phyloP scores from a whole-genome alignment of 2,329 filamentous ascomycete genomes.

The Emergomyces africanus region DNA sequence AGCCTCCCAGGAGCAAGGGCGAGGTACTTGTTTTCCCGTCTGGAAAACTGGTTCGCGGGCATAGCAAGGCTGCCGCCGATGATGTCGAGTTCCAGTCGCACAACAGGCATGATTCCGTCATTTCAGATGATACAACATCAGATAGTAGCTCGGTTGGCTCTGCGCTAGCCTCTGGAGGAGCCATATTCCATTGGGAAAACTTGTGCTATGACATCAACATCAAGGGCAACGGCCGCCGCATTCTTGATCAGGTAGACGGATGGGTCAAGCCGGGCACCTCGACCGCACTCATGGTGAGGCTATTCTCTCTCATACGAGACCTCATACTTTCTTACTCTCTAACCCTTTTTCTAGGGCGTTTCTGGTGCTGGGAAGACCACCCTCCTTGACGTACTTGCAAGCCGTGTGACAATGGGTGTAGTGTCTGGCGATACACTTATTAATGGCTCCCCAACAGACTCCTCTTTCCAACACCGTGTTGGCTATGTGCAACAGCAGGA shows the following conservation, averaged over 20 bases:
- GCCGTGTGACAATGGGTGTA: slow-evolving; percentile 79
- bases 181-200: slow-evolving; percentile 68
- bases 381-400: slow-evolving; percentile 71
- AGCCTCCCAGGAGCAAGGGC: not conserved
- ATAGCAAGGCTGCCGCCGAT: not conserved
- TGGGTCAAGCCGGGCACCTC: slow-evolving; percentile 89
- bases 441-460: slow-evolving; percentile 57
- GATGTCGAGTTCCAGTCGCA: not conserved
- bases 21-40: not conserved
- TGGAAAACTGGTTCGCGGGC: slow-evolving; percentile 25
- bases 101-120: not conserved
- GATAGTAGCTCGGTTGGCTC: not conserved
- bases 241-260: slow-evolving; percentile 76
- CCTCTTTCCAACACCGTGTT: slow-evolving; percentile 70
- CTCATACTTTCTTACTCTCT: not conserved
- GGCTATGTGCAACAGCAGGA: slow-evolving; percentile 74
- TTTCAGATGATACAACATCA: not conserved
- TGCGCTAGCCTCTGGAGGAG: not conserved
- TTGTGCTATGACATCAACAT: slow-evolving; percentile 74
- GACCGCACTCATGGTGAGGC: slow-evolving; percentile 60
- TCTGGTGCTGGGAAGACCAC: slow-evolving; percentile 89
- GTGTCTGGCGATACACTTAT: slow-evolving; percentile 80
- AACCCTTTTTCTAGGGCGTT: slow-evolving; percentile 40
- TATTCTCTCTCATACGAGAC: not conserved
- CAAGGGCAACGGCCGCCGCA: slow-evolving; percentile 59